Conservation (phyloP, 371 early-diverging fungal genomes). For the Blyttiomyces sp. region DNA sequence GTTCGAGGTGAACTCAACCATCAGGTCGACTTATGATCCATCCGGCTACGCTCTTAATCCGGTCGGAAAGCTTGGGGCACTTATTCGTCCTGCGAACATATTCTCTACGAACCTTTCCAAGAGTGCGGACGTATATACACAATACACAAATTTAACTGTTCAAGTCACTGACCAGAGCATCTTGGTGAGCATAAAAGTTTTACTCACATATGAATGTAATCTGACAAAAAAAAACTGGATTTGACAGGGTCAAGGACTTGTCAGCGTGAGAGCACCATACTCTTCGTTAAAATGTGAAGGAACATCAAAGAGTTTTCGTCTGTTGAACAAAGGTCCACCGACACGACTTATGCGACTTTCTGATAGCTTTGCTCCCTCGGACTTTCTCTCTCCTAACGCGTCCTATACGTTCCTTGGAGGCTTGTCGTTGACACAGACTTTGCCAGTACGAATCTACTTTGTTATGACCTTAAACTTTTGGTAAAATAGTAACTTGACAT, state of each 20-base stretch:
- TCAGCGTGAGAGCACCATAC: not conserved
- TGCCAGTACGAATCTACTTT: constrained; percentile 28
- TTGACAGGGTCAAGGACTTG: not conserved
- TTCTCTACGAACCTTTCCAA: too few species aligned
- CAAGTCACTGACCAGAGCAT: not conserved
- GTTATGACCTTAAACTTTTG: too few species aligned
- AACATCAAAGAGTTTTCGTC: too few species aligned
- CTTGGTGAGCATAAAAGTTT: not conserved
- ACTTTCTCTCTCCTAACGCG: constrained; percentile 5
- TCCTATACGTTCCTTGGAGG: constrained; percentile 4
- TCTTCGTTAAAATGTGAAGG: constrained; percentile 5
- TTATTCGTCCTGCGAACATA: too few species aligned
- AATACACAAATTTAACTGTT: not conserved
- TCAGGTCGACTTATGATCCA: too few species aligned
- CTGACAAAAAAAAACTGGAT: not conserved
- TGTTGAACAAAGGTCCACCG: too few species aligned
- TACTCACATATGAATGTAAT: not conserved
- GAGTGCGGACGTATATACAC: not conserved
- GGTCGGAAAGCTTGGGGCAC: too few species aligned
- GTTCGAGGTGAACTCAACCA: too few species aligned
- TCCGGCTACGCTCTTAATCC: too few species aligned
- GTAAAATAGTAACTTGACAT: too few species aligned
- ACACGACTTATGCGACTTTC: not conserved
- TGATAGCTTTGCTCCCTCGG: not conserved
- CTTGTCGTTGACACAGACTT: not conserved